Evolutionary conservation across 345 rosid genomes (phyloP), one percentile per base, ranked within the genome.

Genomic region (sweet orange (Citrus sinensis)): DNA sequence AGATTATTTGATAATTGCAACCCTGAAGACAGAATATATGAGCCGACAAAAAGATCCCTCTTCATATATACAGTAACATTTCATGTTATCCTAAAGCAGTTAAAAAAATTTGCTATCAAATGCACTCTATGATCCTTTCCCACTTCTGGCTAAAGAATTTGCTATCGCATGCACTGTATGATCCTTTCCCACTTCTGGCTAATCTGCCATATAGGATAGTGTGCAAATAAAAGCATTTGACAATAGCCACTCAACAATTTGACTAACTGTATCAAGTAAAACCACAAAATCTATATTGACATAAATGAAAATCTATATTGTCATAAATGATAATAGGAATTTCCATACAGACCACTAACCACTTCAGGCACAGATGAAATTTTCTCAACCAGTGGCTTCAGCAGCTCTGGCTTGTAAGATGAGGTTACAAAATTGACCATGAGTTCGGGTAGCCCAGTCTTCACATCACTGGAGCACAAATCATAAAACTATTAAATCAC

Each of bases 351-450:
- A 93, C 98, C 97, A 95, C 99, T 91, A 82, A 93, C 98, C 97
- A 95, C 99, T 91, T 91, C 89, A 78, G 94, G 91, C 83, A 93
- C 86, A 73, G 87, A 80, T 58, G 94, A 85, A 77, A 90, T 86
- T 87, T 86, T 89, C 83, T 91, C 95, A 69, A 92, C 90, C n/a
- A 95, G 73, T 32, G 96, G 92, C 85, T 87, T 87, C 90, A 95
- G 89, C 86, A 93, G 85, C 85, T 91, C 96, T 59, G 98, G 97
- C 81, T 89, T 81, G 87, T 91, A 89, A 49, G 90, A 89, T 4
- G 98, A 91, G 46, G 98, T 95, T 82, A 95, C 97, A 84, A 95
- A 92, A 78, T 93, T 95, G 81, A 93, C 98, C 98, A 95, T 95
- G 54, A 95, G 88, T 78, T 95, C 93, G 51, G 82, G 91, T 49